These are phyloP conservation scores for Hemisphaericaspora lyxosophila DNA, from an alignment of 1,139 yeast species.

Conservation along the genomic window DNA sequence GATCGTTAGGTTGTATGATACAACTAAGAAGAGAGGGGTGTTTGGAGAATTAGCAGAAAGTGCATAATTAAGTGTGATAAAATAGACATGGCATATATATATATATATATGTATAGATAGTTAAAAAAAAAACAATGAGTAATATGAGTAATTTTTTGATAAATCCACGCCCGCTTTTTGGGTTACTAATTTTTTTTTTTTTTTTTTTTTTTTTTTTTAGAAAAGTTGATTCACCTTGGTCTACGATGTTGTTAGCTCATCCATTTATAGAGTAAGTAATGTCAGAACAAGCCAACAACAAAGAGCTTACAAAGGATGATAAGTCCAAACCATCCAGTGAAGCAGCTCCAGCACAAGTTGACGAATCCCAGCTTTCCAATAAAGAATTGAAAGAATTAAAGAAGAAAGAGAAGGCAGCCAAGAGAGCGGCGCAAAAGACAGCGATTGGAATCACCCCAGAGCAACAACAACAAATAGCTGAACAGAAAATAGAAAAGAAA, in stretches of 20 bases:
- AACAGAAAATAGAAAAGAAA: slow-evolving; percentile 42
- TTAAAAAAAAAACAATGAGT: too few species aligned
- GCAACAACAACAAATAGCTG: slow-evolving; percentile 40
- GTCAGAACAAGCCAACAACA: slow-evolving; percentile 8
- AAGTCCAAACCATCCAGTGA: slow-evolving; percentile 7
- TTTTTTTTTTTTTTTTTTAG: too few species aligned
- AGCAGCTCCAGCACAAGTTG: slow-evolving; percentile 7
- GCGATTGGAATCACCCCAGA: slow-evolving; percentile 51
- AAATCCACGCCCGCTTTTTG: neutral
- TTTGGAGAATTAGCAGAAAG: slow-evolving; percentile 46
- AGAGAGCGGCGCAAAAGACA: slow-evolving; percentile 69
- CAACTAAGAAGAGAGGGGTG: slow-evolving; percentile 65
- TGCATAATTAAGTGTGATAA: neutral
- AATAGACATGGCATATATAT: slow-evolving; percentile 8
- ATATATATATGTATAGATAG: slow-evolving; percentile 5
- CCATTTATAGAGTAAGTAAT: too few species aligned
- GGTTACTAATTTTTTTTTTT: too few species aligned
- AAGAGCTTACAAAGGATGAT: slow-evolving; percentile 3
- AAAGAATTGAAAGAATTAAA: slow-evolving; percentile 86
- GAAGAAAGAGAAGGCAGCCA: slow-evolving; percentile 87
- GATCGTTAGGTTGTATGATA: slow-evolving; percentile 90
- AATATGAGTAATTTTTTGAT: too few species aligned
- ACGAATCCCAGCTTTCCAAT: slow-evolving; percentile 49
- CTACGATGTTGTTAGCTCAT: too few species aligned
- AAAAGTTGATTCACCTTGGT: too few species aligned